phyloP scores from a whole-genome alignment of 495 filamentous ascomycete species.

The Penicillium subrubescens region DNA sequence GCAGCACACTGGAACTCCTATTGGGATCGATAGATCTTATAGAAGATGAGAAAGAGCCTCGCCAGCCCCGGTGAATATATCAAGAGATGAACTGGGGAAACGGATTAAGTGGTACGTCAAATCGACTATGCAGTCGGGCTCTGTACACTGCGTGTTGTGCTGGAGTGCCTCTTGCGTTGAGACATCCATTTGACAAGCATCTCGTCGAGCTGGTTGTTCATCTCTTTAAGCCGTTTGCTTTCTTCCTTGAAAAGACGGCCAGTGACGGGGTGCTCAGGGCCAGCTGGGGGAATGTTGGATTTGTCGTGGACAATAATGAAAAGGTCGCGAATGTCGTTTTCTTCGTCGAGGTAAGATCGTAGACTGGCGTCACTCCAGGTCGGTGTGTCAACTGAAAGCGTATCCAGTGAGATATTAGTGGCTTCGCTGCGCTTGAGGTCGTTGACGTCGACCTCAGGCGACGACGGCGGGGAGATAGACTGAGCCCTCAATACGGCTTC shows the following conservation, averaged over 20 bases:
- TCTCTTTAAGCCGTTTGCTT: constrained; percentile 76
- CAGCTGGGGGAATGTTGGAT: constrained; percentile 72
- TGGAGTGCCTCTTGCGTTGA: constrained; percentile 47
- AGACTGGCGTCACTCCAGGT: constrained; percentile 86
- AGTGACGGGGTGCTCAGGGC: constrained; percentile 81
- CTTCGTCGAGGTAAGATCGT: constrained; percentile 87
- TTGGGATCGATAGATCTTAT: not conserved
- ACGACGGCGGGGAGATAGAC: constrained; percentile 62
- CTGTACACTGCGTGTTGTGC: constrained; percentile 16
- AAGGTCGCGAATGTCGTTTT: constrained; percentile 87
- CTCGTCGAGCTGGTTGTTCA: constrained; percentile 80
- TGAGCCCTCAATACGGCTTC: constrained; percentile 66
- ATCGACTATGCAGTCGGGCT: constrained; percentile 21
- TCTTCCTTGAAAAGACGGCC: constrained; percentile 81
- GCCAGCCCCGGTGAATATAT: constrained; percentile 17
- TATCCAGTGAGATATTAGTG: constrained; percentile 45
- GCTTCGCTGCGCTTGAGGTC: constrained; percentile 35
- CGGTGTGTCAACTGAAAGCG: constrained; percentile 41
- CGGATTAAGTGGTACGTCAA: constrained; percentile 8
- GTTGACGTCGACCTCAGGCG: constrained; percentile 60
- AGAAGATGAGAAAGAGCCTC: constrained; percentile 2
- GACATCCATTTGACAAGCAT: constrained; percentile 83
- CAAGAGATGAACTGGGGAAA: constrained; percentile 14
- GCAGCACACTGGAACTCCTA: constrained; percentile 25
- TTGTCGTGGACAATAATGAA: constrained; percentile 91